Evolutionary conservation across 108 stramenopile species (phyloP), one percentile per base, ranked within the genome.

Genomic region (Stephanodiscus minutulus): DNA sequence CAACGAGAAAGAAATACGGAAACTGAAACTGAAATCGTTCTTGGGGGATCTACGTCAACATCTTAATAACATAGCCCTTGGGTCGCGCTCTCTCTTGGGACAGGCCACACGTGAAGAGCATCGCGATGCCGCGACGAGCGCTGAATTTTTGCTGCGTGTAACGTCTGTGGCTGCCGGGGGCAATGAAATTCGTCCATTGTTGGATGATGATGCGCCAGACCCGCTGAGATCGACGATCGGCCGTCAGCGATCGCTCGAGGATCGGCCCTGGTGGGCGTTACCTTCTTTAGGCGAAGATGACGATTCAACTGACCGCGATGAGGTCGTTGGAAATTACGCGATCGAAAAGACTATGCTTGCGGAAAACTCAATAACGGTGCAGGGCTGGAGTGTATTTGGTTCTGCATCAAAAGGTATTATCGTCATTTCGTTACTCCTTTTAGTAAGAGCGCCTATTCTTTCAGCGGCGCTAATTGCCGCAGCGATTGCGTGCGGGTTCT

Each of bases 11-110:
- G 48, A 4, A 24, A 46, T 22, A 27, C 62, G 35, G 9, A 49
- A 43, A 70, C 60, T 81, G 56, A 65, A 76, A 61, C 68, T 88
- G 21, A 80, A 64, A 17, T 90, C 87, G 91, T 53, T 90, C 9
- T 87, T 88, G 29, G 89, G 86, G 43, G 88, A 90, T 70, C 57
- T 90, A n/a, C 86, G 87, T 48, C 49, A 48, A 48, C 87, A 88
- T 17, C 61, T 88, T 81, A 77, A 75, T 25, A 83, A 73, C 61
- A 62, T 74, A 18, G 79, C 79, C 50, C 66, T 73, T 21, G 59
- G 20, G 27, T 64, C 76, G 25, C 48, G 77, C 17, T 71, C 70
- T 21, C 70, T 66, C 11, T 39, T 67, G 11, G 67, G 70, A 27
- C 41, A 39, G 20, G 66, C 66, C 18, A 48, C 66, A 22, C 43